Percentiles rank a stretch among this genome's conserved stretches.
These are phyloP conservation scores for Kokia cookei DNA, from an alignment of 441 rosid genomes.

Conservation along the genomic window DNA sequence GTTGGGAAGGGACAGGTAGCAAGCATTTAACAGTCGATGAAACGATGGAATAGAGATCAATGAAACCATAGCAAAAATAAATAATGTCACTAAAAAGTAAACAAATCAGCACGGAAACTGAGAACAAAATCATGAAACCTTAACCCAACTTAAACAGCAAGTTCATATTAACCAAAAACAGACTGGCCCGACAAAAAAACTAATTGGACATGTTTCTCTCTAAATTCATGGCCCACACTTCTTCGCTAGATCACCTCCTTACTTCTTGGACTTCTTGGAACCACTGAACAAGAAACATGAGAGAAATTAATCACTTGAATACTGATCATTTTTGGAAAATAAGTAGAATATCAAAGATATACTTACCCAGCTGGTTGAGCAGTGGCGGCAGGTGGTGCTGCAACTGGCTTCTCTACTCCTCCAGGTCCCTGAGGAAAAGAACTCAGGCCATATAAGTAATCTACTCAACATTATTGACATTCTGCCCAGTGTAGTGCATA, in stretches of 20 bases:
- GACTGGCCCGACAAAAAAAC: background rate
- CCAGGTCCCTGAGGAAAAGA: constrained; percentile 41
- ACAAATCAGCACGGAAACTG: background rate
- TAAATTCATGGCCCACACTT: background rate
- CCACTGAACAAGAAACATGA: constrained; percentile 24
- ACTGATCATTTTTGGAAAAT: background rate
- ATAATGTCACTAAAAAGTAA: background rate
- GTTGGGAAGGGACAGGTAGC: no score
- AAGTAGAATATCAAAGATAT: background rate
- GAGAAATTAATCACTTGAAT: background rate
- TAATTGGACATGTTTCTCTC: constrained; percentile 5
- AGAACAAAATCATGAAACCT: background rate
- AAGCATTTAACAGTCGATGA: background rate
- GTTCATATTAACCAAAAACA: constrained; percentile 1
- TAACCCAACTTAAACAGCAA: background rate
- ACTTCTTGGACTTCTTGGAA: constrained; percentile 64
- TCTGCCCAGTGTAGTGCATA: no score
- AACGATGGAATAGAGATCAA: no score
- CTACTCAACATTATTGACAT: background rate
- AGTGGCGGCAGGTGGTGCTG: constrained; percentile 8
- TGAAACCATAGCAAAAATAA: background rate
- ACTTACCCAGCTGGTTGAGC: constrained; percentile 44
- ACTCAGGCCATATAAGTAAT: background rate
- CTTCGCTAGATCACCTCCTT: constrained; percentile 2
- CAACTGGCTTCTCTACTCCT: constrained; percentile 39